These are phyloP conservation scores for Ustilago vetiveriae DNA, from an alignment of 1,284 basidiomycete species.

Conservation along the genomic window DNA sequence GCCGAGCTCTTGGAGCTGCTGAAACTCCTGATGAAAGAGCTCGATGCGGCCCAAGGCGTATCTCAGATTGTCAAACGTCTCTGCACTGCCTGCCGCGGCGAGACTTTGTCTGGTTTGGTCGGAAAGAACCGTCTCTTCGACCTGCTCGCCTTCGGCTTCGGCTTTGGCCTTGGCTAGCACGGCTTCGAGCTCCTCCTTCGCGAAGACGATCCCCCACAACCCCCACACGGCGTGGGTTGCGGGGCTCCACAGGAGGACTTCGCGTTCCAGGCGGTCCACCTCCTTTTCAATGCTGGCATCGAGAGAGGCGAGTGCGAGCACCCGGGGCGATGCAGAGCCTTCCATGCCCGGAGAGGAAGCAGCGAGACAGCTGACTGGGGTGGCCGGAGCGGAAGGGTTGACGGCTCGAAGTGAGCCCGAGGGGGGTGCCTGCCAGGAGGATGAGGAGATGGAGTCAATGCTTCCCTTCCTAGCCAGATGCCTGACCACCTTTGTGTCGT, in stretches of 20 bases:
- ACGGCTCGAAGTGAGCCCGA: slow-evolving; percentile 20
- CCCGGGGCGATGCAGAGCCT: slow-evolving; percentile 35
- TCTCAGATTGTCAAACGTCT: slow-evolving; percentile 62
- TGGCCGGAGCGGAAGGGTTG: slow-evolving; percentile 24
- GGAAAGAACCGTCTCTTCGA: slow-evolving; percentile 25
- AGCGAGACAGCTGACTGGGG: slow-evolving; percentile 21
- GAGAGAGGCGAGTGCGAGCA: slow-evolving; percentile 41
- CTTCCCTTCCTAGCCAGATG: slow-evolving; percentile 13
- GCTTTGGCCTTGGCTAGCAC: slow-evolving; percentile 36
- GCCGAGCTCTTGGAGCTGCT: slow-evolving; percentile 29
- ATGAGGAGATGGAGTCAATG: slow-evolving; percentile 42
- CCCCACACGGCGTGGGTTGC: slow-evolving; percentile 65
- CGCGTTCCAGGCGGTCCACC: slow-evolving; percentile 61
- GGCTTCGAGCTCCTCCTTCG: slow-evolving; percentile 53
- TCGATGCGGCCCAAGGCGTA: slow-evolving; percentile 62
- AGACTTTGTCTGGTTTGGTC: slow-evolving; percentile 7
- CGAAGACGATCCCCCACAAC: slow-evolving; percentile 64
- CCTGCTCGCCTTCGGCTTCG: slow-evolving; percentile 25
- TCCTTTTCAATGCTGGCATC: slow-evolving; percentile 55
- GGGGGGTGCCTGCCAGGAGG: slow-evolving; percentile 42
- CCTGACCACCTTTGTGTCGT: not conserved
- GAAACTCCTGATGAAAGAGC: slow-evolving; percentile 57
- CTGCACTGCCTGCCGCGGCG: slow-evolving; percentile 35
- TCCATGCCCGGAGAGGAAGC: slow-evolving; percentile 19
- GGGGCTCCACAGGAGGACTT: slow-evolving; percentile 59